phyloP scores from a whole-genome alignment of 2,329 filamentous ascomycete genomes.

The Penicillium sp. region DNA sequence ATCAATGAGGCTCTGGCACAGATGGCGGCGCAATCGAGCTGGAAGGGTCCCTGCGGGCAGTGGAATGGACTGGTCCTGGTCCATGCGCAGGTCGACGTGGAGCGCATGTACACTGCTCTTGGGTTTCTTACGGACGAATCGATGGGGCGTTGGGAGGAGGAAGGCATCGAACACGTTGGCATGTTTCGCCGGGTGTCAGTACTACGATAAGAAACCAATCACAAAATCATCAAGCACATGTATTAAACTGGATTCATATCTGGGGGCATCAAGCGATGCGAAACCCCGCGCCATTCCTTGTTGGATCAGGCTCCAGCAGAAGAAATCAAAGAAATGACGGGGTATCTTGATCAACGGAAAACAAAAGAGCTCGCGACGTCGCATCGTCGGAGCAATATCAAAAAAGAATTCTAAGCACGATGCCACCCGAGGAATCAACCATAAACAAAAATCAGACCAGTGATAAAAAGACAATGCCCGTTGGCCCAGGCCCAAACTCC shows the following conservation, averaged over 20 bases:
- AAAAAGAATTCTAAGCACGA: slow-evolving; percentile 9
- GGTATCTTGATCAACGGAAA: slow-evolving; percentile 31
- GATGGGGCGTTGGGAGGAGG: slow-evolving; percentile 37
- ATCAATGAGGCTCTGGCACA: slow-evolving; percentile 27
- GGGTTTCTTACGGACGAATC: slow-evolving; percentile 68
- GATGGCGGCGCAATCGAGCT: slow-evolving; percentile 36
- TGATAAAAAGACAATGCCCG: neutral
- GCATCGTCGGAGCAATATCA: slow-evolving; percentile 14
- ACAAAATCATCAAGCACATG: neutral
- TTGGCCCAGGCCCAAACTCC: neutral
- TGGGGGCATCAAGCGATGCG: slow-evolving; percentile 4
- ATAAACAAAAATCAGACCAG: neutral
- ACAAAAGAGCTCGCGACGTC: too few relatives aligned
- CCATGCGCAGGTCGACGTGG: slow-evolving; percentile 67
- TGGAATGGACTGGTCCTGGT: slow-evolving; percentile 73
- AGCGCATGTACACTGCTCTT: slow-evolving; percentile 60
- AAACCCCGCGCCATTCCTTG: slow-evolving; percentile 8
- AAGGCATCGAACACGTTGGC: neutral
- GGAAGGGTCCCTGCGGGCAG: slow-evolving; percentile 38
- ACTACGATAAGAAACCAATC: neutral
- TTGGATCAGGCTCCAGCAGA: slow-evolving; percentile 12
- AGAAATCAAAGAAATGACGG: slow-evolving; percentile 25
- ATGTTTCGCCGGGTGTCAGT: slow-evolving; percentile 1
- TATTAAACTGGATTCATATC: slow-evolving; percentile 3
- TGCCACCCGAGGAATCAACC: neutral